Evolutionary conservation across 148 eudicot genomes (phyloP), one percentile per base, ranked within the genome.

Genomic region (Rheum nobile): DNA sequence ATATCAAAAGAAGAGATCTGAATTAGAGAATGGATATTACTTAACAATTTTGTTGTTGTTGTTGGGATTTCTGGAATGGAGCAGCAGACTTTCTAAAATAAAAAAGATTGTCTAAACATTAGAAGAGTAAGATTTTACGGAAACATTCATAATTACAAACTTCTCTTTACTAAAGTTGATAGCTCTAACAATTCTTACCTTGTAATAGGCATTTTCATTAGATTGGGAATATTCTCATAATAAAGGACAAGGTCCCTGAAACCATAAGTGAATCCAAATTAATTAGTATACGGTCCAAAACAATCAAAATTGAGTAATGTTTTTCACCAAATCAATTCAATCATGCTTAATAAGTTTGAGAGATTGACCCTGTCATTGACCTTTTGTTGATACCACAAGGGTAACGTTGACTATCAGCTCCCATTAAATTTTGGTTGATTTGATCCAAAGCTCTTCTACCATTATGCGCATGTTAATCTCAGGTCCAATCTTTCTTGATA

Each of bases 51-150:
- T 22, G 71, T 41, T 73, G 81, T 17, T 75, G 75, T 32, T 37
- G 46, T 48, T 71, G 81, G 26, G 81, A 69, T 72, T 79, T 78
- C 13, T 82, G 79, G 28, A 80, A 79, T 57, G 80, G 82, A 31
- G 86, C 82, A 1, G 83, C 78, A 67, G 75, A 81, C 47, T 79
- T 84, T 75, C 90, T 86, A 77, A 8, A 44, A 75, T 28, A 19
- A 31, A 16, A 65, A 32, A 32, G 70, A 34, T 14, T 32, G 17
- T 31, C n/a, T 9, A 34, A 65, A 16, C 69, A 65, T 65, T 34
- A 65, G 70, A 65, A 32, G 22, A 17, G 17, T 17, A 16, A 65
- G 39, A 32, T 65, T 65, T 6, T 7, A 65, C 32, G 10, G 34
- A 26, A 22, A 28, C 61, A 54, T 54, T 61, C 67, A 61, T 17